Percentiles rank a stretch among this genome's conserved stretches.
phyloP scores from a whole-genome alignment of 1,284 basidiomycete genomes.

The Pyrrhoderma lamaoense region DNA sequence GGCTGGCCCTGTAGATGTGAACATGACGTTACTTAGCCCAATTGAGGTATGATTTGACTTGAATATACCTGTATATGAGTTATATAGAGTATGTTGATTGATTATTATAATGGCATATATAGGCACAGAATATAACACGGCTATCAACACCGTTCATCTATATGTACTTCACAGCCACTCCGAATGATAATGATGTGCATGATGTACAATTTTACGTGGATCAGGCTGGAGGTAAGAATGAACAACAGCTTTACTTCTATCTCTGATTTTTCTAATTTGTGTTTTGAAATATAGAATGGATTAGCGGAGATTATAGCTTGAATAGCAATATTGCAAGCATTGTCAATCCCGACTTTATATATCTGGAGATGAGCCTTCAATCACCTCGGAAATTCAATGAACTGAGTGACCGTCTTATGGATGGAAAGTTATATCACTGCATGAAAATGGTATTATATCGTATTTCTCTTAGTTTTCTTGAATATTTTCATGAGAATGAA shows the following conservation, averaged over 20 bases:
- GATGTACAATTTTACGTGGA: conserved; percentile 21
- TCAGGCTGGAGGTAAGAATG: conserved; percentile 10
- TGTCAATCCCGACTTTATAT: too few species aligned
- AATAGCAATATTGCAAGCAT: too few species aligned
- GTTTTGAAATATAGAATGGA: too few species aligned
- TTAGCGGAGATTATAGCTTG: too few species aligned
- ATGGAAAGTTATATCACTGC: too few species aligned
- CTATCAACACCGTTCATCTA: conserved; percentile 24
- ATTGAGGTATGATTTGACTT: conserved; percentile 38
- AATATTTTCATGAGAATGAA: too few species aligned
- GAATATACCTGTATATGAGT: too few species aligned
- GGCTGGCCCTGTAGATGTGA: conserved; percentile 33
- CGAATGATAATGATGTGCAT: conserved; percentile 21
- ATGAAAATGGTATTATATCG: too few species aligned
- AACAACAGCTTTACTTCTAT: too few species aligned
- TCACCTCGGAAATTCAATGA: conserved; percentile 14
- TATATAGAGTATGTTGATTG: too few species aligned
- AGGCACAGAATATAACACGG: conserved; percentile 18
- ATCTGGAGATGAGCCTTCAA: conserved; percentile 24
- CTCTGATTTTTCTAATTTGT: neutral
- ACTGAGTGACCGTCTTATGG: too few species aligned
- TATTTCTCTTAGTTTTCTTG: too few species aligned
- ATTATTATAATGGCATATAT: neutral
- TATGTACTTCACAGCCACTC: conserved; percentile 19
- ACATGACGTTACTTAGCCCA: conserved; percentile 33